A percentile compares a stretch with the other conserved stretches of the same genome.
These are phyloP conservation scores for Aphanocladium album DNA, from an alignment of 2,329 filamentous ascomycete species.

Conservation along the genomic window DNA sequence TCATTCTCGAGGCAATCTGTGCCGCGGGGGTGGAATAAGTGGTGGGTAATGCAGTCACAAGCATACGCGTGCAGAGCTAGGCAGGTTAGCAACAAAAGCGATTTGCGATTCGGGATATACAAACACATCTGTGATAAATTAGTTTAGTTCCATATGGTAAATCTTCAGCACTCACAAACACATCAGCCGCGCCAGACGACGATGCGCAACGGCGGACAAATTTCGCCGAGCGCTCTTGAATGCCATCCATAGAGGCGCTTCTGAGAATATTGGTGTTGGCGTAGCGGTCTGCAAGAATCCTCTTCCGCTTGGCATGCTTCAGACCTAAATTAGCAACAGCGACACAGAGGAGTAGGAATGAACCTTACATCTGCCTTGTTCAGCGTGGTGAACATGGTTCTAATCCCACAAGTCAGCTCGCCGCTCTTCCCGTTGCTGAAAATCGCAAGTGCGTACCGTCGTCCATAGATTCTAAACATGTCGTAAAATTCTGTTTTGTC, in stretches of 20 bases:
- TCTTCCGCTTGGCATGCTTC: conserved; percentile 58
- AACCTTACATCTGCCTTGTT: conserved; percentile 46
- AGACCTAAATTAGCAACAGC: background rate
- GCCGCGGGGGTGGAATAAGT: conserved; percentile 63
- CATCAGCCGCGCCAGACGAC: conserved; percentile 44
- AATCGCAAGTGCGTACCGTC: conserved; percentile 36
- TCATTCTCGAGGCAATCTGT: conserved; percentile 52
- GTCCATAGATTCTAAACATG: conserved; percentile 53
- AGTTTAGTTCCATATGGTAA: background rate
- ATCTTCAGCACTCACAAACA: conserved; percentile 46
- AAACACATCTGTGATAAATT: conserved; percentile 26
- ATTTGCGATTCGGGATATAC: conserved; percentile 11
- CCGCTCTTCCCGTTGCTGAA: background rate
- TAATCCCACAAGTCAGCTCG: conserved; percentile 20
- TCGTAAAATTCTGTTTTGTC: conserved; percentile 63
- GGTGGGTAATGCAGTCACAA: conserved; percentile 63
- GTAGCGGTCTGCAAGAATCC: conserved; percentile 61
- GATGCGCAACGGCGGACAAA: conserved; percentile 51
- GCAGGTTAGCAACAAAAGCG: conserved; percentile 15
- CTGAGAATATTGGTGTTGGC: conserved; percentile 63
- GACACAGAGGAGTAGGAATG: no score
- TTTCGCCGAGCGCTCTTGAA: conserved; percentile 49
- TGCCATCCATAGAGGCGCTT: conserved; percentile 48
- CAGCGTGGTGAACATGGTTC: conserved; percentile 57
- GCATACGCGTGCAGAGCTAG: conserved; percentile 58